These are phyloP conservation scores for Podospora pseudopauciseta DNA, from an alignment of 495 filamentous ascomycete species.

Conservation along the genomic window DNA sequence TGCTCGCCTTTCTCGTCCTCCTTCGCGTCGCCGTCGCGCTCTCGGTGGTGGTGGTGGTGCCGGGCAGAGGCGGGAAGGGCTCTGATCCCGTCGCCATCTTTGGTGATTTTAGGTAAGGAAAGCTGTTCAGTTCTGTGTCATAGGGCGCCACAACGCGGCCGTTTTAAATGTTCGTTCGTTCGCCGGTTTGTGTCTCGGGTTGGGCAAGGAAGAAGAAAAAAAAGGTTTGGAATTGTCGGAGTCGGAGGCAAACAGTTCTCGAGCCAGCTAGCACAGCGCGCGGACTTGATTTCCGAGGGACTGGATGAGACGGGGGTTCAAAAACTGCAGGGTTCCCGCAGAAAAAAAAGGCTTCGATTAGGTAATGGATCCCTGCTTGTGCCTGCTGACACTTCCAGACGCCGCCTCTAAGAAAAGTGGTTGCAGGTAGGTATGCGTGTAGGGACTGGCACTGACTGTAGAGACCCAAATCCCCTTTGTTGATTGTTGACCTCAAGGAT, in stretches of 20 bases:
- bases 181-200: background rate
- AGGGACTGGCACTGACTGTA: too few species aligned
- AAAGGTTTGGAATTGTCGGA: background rate
- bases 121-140: background rate
- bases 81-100: constrained; percentile 29
- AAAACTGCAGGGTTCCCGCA: background rate
- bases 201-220: background rate
- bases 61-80: constrained; percentile 46
- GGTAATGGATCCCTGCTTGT: background rate
- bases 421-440: background rate
- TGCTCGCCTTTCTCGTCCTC: constrained; percentile 45
- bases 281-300: background rate
- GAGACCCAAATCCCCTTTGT: background rate
- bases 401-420: background rate
- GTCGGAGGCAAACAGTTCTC: background rate
- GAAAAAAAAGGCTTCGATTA: background rate
- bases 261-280: background rate
- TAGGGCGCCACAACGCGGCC: background rate
- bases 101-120: background rate
- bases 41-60: constrained; percentile 27
- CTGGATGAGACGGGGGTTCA: background rate
- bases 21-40: constrained; percentile 37
- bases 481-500: background rate
- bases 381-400: background rate
- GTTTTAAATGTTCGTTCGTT: background rate